Evolutionary conservation across 1,139 yeast species (phyloP), one percentile per base, ranked within the genome.

Genomic region (Saccharomyces hybrid): DNA sequence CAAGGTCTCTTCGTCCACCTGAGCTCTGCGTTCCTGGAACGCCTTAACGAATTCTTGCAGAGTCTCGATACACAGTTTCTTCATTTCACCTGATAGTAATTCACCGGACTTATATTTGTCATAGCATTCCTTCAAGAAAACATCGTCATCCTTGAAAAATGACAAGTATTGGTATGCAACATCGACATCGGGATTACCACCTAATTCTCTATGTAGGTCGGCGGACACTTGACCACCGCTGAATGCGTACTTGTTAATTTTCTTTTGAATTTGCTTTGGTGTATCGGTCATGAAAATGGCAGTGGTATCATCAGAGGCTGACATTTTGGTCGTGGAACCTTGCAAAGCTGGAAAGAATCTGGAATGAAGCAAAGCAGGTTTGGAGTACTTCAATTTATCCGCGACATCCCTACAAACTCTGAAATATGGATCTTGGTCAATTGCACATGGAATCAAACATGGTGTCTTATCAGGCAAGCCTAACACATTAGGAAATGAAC

Each of bases 351-450:
- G 99, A 86, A 95, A 93, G 73, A 95, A 95, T 73, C 88, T 87
- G 56, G 99, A 85, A 72, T 93, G 98, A 62, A 95, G 79, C 71
- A 93, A 80, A 4, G 97, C 83, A 23, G 98, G 99, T 73, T 95
- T 95, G 61, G 91, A 76, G 70, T 80, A 95, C 73, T 86, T 88
- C 68, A 95, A 80, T 71, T 91, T 93, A 67, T 85, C 90, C 27
- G 99, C 97, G 59, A 95, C 99, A 70, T 95, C 99, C 73, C 99
- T 81, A 73, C 96, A 88, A 31, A 95, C 96, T 71, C 99, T 81
- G 76, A 95, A 95, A 73, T 95, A 95, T 42, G 99, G 99, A 72
- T 95, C 99, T 76, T 91, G 97, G 71, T 95, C 99, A 71, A 95
- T 95, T 49, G 99, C 99, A 79, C 99, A 95, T 44, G 99, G 99